Percentiles rank a stretch among this genome's conserved stretches.
Conservation (phyloP, 306 rosid genomes). For the Cicer yamashitae region DNA sequence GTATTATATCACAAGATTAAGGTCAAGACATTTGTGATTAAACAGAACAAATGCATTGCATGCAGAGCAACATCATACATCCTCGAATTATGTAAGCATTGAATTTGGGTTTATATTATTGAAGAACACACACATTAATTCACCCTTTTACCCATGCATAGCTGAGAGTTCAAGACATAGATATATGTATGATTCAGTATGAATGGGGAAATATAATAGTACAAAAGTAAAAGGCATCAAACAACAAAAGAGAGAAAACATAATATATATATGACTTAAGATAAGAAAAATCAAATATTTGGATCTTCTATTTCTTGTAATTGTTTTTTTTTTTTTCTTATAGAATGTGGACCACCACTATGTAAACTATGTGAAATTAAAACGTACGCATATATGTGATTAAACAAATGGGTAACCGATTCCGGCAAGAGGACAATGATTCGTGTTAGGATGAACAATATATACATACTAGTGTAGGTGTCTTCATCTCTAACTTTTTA, state of each 20-base stretch:
- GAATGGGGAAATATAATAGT: no score
- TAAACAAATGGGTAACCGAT: conserved; percentile 31
- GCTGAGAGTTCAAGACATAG: no score
- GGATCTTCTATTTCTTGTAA: conserved; percentile 20
- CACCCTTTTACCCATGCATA: no score
- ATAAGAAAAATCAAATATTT: conserved; percentile 29
- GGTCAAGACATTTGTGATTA: no score
- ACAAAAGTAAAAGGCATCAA: background rate
- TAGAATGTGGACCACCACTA: conserved; percentile 35
- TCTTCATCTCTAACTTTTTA: conserved; percentile 37
- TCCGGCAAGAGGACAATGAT: conserved; percentile 49
- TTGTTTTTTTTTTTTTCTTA: background rate
- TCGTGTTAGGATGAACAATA: conserved; percentile 38
- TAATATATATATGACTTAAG: background rate
- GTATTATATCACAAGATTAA: no score
- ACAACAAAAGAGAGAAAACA: conserved; percentile 32
- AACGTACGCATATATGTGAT: background rate
- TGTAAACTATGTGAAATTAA: background rate
- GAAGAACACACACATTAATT: no score
- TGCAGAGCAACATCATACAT: no score
- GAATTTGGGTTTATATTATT: no score
- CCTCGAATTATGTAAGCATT: no score
- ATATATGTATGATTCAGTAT: no score
- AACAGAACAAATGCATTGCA: no score
- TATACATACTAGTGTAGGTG: conserved; percentile 10